Conservation (phyloP, 179 eudicot species). For the Actinidia arguta region DNA sequence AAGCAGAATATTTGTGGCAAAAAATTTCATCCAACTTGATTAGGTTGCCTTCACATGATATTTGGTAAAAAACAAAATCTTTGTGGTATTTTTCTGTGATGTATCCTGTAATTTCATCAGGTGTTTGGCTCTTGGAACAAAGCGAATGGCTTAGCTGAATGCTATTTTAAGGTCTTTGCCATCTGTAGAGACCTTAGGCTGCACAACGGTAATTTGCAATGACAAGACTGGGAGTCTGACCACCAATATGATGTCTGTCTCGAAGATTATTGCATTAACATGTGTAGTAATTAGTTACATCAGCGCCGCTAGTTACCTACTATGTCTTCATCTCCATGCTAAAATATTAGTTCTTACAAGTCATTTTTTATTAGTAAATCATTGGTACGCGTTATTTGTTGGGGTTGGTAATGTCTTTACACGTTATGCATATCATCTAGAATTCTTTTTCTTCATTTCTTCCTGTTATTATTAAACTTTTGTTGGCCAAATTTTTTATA, state of each 20-base stretch:
- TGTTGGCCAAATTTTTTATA: too few species aligned
- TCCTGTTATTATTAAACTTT: too few species aligned
- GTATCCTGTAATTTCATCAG: too few species aligned
- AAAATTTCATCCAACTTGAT: background rate
- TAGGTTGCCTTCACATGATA: background rate
- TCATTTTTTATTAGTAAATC: background rate
- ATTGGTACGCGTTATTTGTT: too few species aligned
- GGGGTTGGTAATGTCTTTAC: background rate
- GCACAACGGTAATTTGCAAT: slow-evolving; percentile 99
- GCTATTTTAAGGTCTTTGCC: slow-evolving; percentile 99
- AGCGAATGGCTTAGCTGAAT: slow-evolving; percentile 97
- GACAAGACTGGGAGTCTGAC: slow-evolving; percentile 99
- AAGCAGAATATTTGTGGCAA: background rate
- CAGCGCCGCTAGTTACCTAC: background rate
- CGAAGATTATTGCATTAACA: slow-evolving; percentile 62
- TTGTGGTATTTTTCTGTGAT: slow-evolving; percentile 19
- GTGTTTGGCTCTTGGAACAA: too few species aligned
- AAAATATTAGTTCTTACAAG: background rate
- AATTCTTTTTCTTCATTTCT: background rate
- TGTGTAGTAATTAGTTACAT: background rate
- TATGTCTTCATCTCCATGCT: background rate
- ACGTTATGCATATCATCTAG: background rate
- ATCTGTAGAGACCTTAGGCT: slow-evolving; percentile 97
- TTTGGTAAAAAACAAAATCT: too few species aligned
- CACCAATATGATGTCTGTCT: slow-evolving; percentile 99